These are phyloP conservation scores for Xerocomus nothofagi DNA, from an alignment of 1,284 basidiomycete genomes.

Conservation along the genomic window DNA sequence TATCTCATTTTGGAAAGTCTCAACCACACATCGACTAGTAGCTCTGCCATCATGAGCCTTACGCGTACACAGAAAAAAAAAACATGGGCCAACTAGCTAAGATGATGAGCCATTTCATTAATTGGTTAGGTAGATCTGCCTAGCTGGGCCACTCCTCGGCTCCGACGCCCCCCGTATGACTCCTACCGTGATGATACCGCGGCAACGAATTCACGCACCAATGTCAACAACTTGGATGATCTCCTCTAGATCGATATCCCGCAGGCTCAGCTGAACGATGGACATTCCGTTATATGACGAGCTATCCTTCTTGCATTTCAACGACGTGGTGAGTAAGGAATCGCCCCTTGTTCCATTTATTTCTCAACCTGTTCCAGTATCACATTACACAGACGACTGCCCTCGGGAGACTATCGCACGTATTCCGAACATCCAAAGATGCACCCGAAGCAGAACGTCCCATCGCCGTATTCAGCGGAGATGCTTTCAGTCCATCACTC, in stretches of 20 bases:
- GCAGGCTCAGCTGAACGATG: neutral
- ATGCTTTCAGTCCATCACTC: conserved; percentile 21
- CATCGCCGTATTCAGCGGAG: conserved; percentile 14
- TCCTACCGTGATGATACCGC: neutral
- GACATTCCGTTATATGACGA: conserved; percentile 1
- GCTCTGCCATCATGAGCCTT: too few species aligned
- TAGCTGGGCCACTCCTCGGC: neutral
- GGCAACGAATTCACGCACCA: neutral
- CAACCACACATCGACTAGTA: too few species aligned
- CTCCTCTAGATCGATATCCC: neutral
- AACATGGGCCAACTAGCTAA: neutral
- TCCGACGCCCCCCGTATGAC: neutral
- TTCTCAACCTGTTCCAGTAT: neutral
- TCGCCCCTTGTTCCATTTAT: too few species aligned
- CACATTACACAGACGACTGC: conserved; percentile 9
- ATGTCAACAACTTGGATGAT: neutral
- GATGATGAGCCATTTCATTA: neutral
- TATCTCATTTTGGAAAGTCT: conserved; percentile 24
- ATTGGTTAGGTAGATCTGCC: neutral
- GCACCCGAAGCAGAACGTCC: neutral
- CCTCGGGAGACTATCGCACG: conserved; percentile 4
- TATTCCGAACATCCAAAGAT: conserved; percentile 4
- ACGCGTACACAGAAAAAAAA: too few species aligned
- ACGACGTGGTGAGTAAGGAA: conserved; percentile 11
- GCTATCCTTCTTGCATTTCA: conserved; percentile 9